Conservation (phyloP, 2,329 filamentous ascomycete species). For the Fusarium temperatum region DNA sequence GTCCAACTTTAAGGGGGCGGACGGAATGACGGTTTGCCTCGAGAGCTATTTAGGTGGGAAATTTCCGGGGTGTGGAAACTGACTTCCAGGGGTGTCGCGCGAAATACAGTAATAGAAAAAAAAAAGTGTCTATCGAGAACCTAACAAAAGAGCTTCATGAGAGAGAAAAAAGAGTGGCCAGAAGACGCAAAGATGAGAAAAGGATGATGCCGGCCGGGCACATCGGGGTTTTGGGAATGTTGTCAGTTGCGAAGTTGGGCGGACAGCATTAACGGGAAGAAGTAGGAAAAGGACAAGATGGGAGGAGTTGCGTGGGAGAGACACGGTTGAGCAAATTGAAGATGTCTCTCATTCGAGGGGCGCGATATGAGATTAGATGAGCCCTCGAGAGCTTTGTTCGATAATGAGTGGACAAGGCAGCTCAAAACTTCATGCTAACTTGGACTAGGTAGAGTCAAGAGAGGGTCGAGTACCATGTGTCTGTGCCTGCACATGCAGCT, state of each 20-base stretch:
- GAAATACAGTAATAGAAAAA: constrained; percentile 12
- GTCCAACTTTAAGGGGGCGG: constrained; percentile 42
- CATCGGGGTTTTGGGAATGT: constrained; percentile 41
- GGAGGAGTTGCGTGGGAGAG: constrained; percentile 13
- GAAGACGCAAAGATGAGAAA: constrained; percentile 28
- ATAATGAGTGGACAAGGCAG: constrained; percentile 26
- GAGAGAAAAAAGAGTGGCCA: constrained; percentile 41
- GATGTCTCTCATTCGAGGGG: constrained; percentile 23
- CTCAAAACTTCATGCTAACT: constrained; percentile 13
- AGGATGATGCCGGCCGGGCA: constrained; percentile 44
- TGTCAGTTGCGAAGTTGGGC: constrained; percentile 20
- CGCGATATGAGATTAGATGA: constrained; percentile 29
- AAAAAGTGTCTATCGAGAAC: constrained; percentile 28
- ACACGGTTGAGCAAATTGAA: constrained; percentile 21
- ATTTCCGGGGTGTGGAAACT: constrained; percentile 40
- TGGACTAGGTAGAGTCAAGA: background rate
- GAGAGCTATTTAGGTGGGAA: constrained; percentile 31
- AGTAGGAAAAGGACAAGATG: background rate
- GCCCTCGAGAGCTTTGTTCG: constrained; percentile 24
- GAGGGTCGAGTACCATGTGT: background rate
- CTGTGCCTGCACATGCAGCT: constrained; percentile 6
- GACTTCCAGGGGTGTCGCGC: constrained; percentile 37
- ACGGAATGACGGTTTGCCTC: constrained; percentile 36
- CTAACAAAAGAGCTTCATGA: constrained; percentile 42
- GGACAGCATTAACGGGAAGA: constrained; percentile 20